Conservation (phyloP, 2,329 filamentous ascomycete genomes). For the Diaporthe sp. region DNA sequence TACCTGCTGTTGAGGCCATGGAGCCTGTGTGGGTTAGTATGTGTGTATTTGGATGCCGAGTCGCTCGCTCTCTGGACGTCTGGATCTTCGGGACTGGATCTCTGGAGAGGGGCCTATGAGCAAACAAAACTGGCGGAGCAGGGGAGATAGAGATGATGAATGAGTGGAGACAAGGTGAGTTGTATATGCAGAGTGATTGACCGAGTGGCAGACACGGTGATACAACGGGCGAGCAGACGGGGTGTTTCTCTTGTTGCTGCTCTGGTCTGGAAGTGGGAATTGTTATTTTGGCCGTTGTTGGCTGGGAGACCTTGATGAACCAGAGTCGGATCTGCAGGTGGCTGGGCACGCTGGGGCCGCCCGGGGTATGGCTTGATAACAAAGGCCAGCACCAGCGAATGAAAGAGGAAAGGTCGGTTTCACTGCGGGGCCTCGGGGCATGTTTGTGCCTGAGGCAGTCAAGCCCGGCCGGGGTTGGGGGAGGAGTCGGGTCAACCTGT, state of each 20-base stretch:
- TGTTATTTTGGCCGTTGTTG: constrained; percentile 34
- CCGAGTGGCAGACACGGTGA: constrained; percentile 23
- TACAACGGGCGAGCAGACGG: constrained; percentile 28
- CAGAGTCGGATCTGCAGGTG: constrained; percentile 33
- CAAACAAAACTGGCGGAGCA: constrained; percentile 27
- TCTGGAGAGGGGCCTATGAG: constrained; percentile 23
- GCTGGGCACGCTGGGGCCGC: constrained; percentile 27
- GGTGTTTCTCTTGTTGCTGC: constrained; percentile 28
- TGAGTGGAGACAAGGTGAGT: constrained; percentile 40
- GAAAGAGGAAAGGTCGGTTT: constrained; percentile 23
- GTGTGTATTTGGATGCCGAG: constrained; percentile 23
- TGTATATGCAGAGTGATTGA: constrained; percentile 22
- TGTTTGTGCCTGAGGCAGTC: constrained; percentile 25
- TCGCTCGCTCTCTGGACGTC: constrained; percentile 13
- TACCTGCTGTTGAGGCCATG: constrained; percentile 43
- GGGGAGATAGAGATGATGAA: constrained; percentile 34
- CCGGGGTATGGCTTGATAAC: constrained; percentile 34
- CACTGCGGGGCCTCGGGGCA: constrained; percentile 36
- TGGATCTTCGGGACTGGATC: constrained; percentile 6
- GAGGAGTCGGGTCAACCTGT: neutral
- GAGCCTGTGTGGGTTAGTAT: constrained; percentile 33
- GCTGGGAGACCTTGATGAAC: constrained; percentile 31
- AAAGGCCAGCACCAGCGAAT: constrained; percentile 29
- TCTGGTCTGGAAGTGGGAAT: constrained; percentile 34
- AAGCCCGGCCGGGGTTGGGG: neutral